Evolutionary conservation across 2,329 filamentous ascomycete genomes (phyloP).

Genomic region (Periconia sp.): DNA sequence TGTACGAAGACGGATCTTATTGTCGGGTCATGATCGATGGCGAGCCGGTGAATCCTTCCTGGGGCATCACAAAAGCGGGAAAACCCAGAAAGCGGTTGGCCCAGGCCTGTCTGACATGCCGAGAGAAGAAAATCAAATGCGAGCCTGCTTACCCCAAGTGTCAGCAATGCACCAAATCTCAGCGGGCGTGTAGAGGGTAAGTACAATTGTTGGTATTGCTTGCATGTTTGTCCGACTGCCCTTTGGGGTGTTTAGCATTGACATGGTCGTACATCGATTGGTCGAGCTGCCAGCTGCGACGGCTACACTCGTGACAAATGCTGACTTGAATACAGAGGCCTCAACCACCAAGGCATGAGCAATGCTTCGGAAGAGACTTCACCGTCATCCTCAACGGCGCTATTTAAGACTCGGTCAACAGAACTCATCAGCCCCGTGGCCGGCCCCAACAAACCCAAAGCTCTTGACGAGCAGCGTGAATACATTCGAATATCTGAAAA

Average conservation of each 20-base stretch:
- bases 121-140: slow-evolving; percentile 98
- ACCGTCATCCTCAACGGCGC: slow-evolving; percentile 30
- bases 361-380: slow-evolving; percentile 37
- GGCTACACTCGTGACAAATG: slow-evolving; percentile 34
- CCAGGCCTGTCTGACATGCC: slow-evolving; percentile 88
- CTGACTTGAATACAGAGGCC: slow-evolving; percentile 30
- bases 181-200: slow-evolving; percentile 74
- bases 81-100: slow-evolving; percentile 89
- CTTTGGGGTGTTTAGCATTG: slow-evolving; percentile 23
- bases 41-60: slow-evolving; percentile 83
- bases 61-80: slow-evolving; percentile 92
- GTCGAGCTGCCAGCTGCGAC: slow-evolving; percentile 12
- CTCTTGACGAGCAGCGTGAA: slow-evolving; percentile 34
- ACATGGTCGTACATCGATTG: slow-evolving; percentile 19
- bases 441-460: slow-evolving; percentile 30
- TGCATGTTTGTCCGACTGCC: slow-evolving; percentile 7
- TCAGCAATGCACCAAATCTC: slow-evolving; percentile 89
- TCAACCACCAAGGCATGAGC: slow-evolving; percentile 32
- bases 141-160: slow-evolving; percentile 86
- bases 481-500: slow-evolving; percentile 27
- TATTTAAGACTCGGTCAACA: slow-evolving; percentile 34
- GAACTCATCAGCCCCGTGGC: slow-evolving; percentile 34
- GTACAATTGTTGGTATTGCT: slow-evolving; percentile 21
- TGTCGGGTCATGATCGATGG: slow-evolving; percentile 85
- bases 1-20: slow-evolving; percentile 82